Conservation (phyloP, 202 grass and related monocot species). For the Musa balbisiana region DNA sequence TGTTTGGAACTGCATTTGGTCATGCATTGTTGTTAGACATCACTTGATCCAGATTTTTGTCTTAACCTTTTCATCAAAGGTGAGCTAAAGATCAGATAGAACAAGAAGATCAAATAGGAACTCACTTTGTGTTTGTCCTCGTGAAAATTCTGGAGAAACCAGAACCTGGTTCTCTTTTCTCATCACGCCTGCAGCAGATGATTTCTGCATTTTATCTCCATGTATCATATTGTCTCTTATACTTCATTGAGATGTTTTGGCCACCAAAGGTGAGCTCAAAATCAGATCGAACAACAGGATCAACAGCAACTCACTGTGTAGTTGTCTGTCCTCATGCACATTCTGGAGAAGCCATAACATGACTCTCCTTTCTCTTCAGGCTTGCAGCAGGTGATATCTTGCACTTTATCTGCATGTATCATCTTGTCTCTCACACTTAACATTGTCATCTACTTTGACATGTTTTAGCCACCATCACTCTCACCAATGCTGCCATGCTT, state of each 20-base stretch:
- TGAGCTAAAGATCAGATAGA: neutral
- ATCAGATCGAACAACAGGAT: neutral
- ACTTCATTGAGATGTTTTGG: neutral
- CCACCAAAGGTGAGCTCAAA: neutral
- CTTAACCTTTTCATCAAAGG: neutral
- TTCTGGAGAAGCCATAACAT: neutral
- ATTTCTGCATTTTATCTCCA: neutral
- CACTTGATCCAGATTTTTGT: neutral
- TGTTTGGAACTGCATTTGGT: neutral
- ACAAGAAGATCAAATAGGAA: neutral
- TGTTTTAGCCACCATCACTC: neutral
- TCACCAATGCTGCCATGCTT: neutral
- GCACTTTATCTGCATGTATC: neutral
- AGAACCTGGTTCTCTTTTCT: neutral
- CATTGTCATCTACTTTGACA: neutral
- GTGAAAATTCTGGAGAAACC: neutral
- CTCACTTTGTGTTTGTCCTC: neutral
- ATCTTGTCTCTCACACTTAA: neutral
- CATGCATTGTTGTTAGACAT: no score
- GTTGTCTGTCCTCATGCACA: neutral
- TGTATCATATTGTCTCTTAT: constrained; percentile 6
- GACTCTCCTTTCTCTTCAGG: neutral
- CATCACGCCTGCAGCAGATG: neutral
- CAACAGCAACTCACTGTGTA: neutral
- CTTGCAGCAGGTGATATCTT: neutral